phyloP scores from a whole-genome alignment of 495 filamentous ascomycete genomes.

The Monascus purpureus region DNA sequence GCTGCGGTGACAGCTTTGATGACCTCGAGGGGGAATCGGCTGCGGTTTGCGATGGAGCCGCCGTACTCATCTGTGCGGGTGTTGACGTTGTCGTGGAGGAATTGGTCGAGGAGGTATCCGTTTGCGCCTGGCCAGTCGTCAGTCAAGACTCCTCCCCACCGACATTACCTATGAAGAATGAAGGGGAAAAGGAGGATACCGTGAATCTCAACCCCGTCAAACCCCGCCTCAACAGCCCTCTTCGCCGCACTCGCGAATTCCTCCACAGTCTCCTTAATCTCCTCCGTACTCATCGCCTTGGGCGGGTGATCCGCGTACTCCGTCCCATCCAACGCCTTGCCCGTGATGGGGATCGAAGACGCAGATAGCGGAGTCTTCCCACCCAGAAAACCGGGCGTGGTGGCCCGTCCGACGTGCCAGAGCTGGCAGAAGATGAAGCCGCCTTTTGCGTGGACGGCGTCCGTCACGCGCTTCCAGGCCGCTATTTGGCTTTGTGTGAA shows the following conservation, averaged over 20 bases:
- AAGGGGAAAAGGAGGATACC: too few relatives aligned
- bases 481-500: constrained; percentile 28
- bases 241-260: constrained; percentile 43
- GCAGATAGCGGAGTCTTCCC: constrained; percentile 9
- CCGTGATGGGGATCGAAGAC: constrained; percentile 14
- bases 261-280: constrained; percentile 26
- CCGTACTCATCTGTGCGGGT: constrained; percentile 37
- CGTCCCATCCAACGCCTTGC: constrained; percentile 13
- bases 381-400: constrained; percentile 18
- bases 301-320: constrained; percentile 22
- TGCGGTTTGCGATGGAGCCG: constrained; percentile 36
- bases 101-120: constrained; percentile 43
- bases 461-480: constrained; percentile 36
- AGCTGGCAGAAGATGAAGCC: constrained; percentile 38
- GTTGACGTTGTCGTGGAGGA: constrained; percentile 37
- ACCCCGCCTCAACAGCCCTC: constrained; percentile 47
- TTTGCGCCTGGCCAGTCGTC: too few relatives aligned
- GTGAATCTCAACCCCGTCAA: constrained; percentile 44
- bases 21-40: constrained; percentile 31
- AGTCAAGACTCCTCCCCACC: too few relatives aligned
- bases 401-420: constrained; percentile 37
- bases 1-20: constrained; percentile 14
- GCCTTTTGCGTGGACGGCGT: constrained; percentile 38
- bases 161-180: too few relatives aligned
- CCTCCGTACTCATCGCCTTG: constrained; percentile 23